Percentiles rank a stretch among this genome's conserved stretches.
Conservation (phyloP, 129 eudicot genomes). For the Flaveria sonorensis region DNA sequence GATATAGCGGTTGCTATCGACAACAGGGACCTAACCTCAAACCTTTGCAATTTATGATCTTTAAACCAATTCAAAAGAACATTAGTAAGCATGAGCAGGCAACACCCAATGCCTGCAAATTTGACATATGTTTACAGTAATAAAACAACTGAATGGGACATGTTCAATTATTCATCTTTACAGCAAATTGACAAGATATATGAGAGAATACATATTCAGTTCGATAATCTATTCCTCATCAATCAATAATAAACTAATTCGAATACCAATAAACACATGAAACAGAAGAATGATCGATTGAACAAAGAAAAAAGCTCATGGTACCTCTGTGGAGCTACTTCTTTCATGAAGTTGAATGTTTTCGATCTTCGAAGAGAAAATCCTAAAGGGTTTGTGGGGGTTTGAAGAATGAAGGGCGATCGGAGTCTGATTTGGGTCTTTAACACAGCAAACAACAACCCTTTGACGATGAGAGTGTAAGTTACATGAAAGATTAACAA, state of each 20-base stretch:
- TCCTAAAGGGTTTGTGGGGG: conserved; percentile 27
- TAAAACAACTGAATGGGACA: too few relatives aligned
- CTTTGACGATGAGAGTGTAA: conserved; percentile 14
- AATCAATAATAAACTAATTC: background rate
- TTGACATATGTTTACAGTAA: background rate
- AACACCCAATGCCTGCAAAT: background rate
- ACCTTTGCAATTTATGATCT: background rate
- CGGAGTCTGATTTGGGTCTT: conserved; percentile 22
- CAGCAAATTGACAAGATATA: background rate
- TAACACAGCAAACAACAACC: conserved; percentile 26
- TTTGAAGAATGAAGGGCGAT: background rate
- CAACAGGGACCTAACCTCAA: too few relatives aligned
- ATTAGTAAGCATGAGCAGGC: background rate
- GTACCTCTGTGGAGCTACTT: conserved; percentile 75
- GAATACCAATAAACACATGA: background rate
- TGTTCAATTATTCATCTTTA: too few relatives aligned
- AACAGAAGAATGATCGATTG: background rate
- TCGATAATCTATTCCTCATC: background rate
- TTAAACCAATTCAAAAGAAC: background rate
- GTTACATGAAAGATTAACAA: conserved; percentile 20
- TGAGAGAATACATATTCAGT: background rate
- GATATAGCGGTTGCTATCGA: too few relatives aligned
- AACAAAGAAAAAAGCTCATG: background rate
- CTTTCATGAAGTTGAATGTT: conserved; percentile 58
- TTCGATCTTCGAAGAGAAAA: conserved; percentile 44